Evolutionary conservation across 2,329 filamentous ascomycete genomes (phyloP).

Genomic region (Microcera coccophila): DNA sequence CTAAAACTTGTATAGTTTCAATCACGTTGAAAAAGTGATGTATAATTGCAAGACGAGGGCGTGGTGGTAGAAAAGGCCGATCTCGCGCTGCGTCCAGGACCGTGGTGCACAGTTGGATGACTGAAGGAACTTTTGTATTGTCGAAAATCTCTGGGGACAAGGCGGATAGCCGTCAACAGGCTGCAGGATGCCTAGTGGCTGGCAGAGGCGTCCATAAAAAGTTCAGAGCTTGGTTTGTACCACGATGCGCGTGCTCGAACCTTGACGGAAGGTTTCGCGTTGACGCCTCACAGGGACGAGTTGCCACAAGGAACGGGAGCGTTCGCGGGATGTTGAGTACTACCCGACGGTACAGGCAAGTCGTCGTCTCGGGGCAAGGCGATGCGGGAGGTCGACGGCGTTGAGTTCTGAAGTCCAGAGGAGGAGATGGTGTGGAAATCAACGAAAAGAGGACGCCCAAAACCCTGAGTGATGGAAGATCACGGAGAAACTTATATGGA

Average conservation of each 20-base stretch:
- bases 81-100: background rate
- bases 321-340: slow-evolving; percentile 11
- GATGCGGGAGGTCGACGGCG: slow-evolving; percentile 10
- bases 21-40: slow-evolving; percentile 6
- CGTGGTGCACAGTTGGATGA: background rate
- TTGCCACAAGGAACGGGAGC: background rate
- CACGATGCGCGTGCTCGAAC: background rate
- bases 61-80: slow-evolving; percentile 3
- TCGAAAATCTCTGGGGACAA: slow-evolving; percentile 1
- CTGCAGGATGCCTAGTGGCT: slow-evolving; percentile 32
- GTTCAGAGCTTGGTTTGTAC: slow-evolving; percentile 15
- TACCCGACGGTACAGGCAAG: background rate
- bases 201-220: slow-evolving; percentile 32
- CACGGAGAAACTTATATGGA: no score
- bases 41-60: background rate
- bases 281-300: background rate
- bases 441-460: no score
- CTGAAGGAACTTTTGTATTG: background rate
- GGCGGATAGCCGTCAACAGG: slow-evolving; percentile 18
- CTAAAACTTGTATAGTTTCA: slow-evolving; percentile 5
- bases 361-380: background rate
- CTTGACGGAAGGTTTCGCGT: background rate
- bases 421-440: slow-evolving; percentile 14
- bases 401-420: slow-evolving; percentile 12
- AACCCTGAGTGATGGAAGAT: no score